These are phyloP conservation scores for Pseudoturritis turrita DNA, from an alignment of 345 rosid species.

Conservation along the genomic window DNA sequence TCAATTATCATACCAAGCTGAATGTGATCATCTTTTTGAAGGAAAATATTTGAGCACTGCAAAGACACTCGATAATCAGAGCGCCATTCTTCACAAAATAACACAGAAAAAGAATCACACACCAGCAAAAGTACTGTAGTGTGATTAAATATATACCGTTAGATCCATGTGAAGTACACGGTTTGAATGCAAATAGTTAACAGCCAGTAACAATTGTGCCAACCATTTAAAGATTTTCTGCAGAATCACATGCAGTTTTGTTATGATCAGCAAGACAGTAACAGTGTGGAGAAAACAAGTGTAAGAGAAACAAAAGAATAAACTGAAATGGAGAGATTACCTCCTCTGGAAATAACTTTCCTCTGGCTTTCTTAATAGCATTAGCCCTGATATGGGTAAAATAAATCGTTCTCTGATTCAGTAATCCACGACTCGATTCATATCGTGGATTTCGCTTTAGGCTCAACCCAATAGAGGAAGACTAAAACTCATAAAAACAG, in stretches of 20 bases:
- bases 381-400: conserved; percentile 51
- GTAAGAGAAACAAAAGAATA: conserved; percentile 18
- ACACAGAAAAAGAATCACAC: conserved; percentile 14
- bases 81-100: neutral
- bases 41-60: conserved; percentile 97
- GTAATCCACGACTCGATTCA: neutral
- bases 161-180: conserved; percentile 95
- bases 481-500: neutral
- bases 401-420: neutral
- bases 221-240: conserved; percentile 97
- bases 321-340: conserved; percentile 38
- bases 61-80: conserved; percentile 18
- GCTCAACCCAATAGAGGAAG: neutral
- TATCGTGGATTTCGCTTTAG: neutral
- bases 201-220: conserved; percentile 86
- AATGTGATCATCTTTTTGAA: conserved; percentile 73
- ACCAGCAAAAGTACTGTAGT: neutral
- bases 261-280: conserved; percentile 7
- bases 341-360: conserved; percentile 78
- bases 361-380: conserved; percentile 80
- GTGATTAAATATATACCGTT: conserved; percentile 44
- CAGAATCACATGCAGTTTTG: neutral
- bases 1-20: conserved; percentile 67
- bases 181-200: conserved; percentile 90
- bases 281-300: neutral